phyloP scores from a whole-genome alignment of 2,329 filamentous ascomycete genomes.

The Colletotrichum sp. region DNA sequence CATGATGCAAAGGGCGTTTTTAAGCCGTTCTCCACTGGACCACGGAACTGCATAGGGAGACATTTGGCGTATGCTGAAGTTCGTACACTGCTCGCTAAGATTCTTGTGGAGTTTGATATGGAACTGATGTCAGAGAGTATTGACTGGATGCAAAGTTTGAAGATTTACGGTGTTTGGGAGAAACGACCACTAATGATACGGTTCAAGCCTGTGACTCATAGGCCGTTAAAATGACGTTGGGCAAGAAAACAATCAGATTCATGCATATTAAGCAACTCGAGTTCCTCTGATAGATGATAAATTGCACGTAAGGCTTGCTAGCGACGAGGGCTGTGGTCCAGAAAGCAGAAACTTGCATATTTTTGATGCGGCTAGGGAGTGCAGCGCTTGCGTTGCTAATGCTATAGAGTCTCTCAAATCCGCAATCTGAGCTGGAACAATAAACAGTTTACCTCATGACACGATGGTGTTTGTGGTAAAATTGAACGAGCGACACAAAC shows the following conservation, averaged over 20 bases:
- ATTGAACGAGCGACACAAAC: not conserved
- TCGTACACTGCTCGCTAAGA: constrained; percentile 48
- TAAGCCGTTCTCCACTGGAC: constrained; percentile 52
- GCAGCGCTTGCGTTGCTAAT: not conserved
- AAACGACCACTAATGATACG: constrained; percentile 23
- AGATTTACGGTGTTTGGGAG: constrained; percentile 41
- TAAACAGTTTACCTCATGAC: too few relatives aligned
- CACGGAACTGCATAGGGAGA: constrained; percentile 53
- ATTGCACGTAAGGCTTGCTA: not conserved
- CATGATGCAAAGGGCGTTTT: constrained; percentile 35
- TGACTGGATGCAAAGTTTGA: constrained; percentile 42
- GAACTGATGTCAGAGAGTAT: constrained; percentile 35
- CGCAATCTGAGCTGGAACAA: too few relatives aligned
- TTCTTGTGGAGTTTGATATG: constrained; percentile 56
- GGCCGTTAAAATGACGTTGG: not conserved
- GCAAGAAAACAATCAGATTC: not conserved
- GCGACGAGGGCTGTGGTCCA: not conserved
- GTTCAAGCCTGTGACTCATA: not conserved
- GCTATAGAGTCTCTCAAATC: not conserved
- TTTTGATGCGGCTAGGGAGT: not conserved
- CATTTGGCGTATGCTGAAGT: constrained; percentile 53
- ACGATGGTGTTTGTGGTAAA: too few relatives aligned
- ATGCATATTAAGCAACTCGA: not conserved
- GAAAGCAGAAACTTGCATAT: not conserved
- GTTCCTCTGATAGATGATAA: not conserved